phyloP scores from a whole-genome alignment of 441 rosid species.

The Kokia cookei region DNA sequence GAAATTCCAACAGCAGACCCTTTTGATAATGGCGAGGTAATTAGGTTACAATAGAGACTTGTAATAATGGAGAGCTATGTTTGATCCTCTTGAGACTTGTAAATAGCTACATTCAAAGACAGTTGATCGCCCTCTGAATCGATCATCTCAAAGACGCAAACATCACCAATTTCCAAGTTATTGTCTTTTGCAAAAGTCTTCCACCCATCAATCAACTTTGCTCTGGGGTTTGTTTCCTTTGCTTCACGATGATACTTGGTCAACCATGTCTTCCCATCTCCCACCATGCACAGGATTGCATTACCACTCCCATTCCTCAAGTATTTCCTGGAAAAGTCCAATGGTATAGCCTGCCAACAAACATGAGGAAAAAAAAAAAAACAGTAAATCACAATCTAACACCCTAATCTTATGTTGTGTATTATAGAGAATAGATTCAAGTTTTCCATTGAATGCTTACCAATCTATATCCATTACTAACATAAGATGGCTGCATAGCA shows the following conservation, averaged over 20 bases:
- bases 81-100: not conserved
- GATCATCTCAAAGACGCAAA: not conserved
- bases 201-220: not conserved
- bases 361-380: not conserved
- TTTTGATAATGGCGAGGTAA: not conserved
- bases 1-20: not conserved
- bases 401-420: not conserved
- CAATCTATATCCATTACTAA: not conserved
- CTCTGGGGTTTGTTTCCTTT: not conserved
- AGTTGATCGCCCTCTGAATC: not conserved
- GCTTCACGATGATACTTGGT: not conserved
- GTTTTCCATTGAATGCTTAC: not conserved
- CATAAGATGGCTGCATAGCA: not conserved
- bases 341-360: not conserved
- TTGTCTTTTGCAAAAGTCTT: not conserved
- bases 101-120: not conserved
- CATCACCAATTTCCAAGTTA: not conserved
- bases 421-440: not conserved
- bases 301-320: not conserved
- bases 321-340: not conserved
- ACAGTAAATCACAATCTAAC: not conserved
- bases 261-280: constrained; percentile 14
- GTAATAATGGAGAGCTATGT: not conserved
- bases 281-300: not conserved
- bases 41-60: not conserved